Percentiles rank a stretch among this genome's conserved stretches.
Conservation (phyloP, 768 basidiomycete species). For the Trametes punicea region DNA sequence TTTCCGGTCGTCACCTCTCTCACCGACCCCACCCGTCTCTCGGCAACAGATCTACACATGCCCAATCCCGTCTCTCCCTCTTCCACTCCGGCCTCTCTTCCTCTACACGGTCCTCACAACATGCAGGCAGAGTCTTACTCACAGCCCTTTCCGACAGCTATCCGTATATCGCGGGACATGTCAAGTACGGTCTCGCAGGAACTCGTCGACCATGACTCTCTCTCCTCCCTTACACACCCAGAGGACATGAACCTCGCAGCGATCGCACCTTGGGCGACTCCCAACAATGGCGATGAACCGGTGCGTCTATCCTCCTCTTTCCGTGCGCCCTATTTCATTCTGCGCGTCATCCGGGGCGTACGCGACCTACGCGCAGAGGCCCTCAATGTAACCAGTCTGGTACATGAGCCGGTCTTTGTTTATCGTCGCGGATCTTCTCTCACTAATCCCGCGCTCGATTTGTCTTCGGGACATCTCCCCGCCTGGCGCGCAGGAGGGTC, state of each 20-base stretch:
- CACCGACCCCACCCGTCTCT: slow-evolving; percentile 11
- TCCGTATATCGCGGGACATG: slow-evolving; percentile 17
- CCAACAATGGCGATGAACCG: slow-evolving; percentile 17
- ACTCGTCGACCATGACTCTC: slow-evolving; percentile 13
- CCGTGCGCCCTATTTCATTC: neutral
- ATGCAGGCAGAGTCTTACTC: slow-evolving; percentile 20
- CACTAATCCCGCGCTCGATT: no score
- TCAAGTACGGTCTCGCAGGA: slow-evolving; percentile 10
- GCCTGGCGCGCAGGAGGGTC: no score
- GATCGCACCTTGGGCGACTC: slow-evolving; percentile 19
- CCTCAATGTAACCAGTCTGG: no score
- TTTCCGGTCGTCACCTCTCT: slow-evolving; percentile 17
- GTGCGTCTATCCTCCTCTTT: neutral
- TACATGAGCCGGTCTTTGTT: no score
- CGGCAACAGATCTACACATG: slow-evolving; percentile 16
- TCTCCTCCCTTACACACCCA: slow-evolving; percentile 11
- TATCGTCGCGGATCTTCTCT: no score
- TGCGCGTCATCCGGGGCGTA: neutral
- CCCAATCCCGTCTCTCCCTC: slow-evolving; percentile 19
- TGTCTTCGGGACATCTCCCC: no score
- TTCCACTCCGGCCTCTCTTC: slow-evolving; percentile 23
- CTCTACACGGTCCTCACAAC: slow-evolving; percentile 22
- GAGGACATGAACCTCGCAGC: slow-evolving; percentile 15
- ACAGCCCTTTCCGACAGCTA: slow-evolving; percentile 11
- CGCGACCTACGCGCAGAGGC: no score